Percentiles rank a stretch among this genome's conserved stretches.
Evolutionary conservation across 176 grass and related monocot species (phyloP).

Genomic region (Musa schizocarpa): DNA sequence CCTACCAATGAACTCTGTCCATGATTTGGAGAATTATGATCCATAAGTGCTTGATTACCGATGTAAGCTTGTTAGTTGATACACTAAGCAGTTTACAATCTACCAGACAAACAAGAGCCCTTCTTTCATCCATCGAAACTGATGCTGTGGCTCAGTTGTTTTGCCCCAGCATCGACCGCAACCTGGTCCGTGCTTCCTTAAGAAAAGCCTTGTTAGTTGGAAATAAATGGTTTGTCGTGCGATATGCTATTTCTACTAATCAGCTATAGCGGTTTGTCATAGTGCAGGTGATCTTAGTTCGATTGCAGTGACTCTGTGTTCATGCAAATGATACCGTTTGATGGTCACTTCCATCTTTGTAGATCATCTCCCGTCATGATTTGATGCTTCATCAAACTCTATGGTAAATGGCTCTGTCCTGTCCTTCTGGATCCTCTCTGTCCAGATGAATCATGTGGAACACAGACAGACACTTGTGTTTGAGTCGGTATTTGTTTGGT

Average conservation of each 20-base stretch:
- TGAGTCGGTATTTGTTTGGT: too few relatives aligned
- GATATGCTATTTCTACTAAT: background rate
- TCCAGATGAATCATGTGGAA: too few relatives aligned
- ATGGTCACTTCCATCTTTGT: too few relatives aligned
- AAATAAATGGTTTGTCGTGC: background rate
- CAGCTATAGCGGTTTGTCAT: background rate
- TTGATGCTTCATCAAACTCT: too few relatives aligned
- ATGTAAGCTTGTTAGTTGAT: conserved; percentile 32
- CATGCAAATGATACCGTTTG: too few relatives aligned
- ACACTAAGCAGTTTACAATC: conserved; percentile 66
- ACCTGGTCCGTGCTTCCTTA: background rate
- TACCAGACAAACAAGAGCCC: conserved; percentile 56
- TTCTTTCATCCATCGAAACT: conserved; percentile 39
- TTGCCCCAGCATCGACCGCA: background rate
- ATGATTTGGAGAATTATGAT: conserved; percentile 42
- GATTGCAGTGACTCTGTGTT: too few relatives aligned
- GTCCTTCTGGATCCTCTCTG: too few relatives aligned
- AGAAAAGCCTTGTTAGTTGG: background rate
- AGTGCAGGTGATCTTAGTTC: too few relatives aligned
- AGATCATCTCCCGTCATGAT: too few relatives aligned
- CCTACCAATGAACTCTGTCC: conserved; percentile 43
- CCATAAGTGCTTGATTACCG: conserved; percentile 29
- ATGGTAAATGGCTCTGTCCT: too few relatives aligned
- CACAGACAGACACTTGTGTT: too few relatives aligned
- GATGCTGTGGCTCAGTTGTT: background rate